Evolutionary conservation across 2,329 filamentous ascomycete species (phyloP).

Genomic region (Colletotrichum tropicale): DNA sequence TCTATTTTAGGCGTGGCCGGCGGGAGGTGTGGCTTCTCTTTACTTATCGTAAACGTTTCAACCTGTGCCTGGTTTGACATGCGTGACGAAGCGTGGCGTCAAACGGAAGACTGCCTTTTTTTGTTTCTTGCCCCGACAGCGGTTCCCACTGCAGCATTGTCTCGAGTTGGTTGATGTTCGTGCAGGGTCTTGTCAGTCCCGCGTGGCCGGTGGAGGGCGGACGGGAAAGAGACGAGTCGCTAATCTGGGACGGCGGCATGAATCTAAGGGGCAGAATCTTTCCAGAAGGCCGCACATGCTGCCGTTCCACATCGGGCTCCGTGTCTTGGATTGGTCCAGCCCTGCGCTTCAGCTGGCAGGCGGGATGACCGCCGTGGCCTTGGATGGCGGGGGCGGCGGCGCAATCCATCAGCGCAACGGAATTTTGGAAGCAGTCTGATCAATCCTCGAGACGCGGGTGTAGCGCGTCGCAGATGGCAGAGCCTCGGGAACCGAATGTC

Average conservation of each 20-base stretch:
- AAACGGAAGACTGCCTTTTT: background rate
- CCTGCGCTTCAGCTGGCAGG: background rate
- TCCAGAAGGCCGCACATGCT: conserved; percentile 14
- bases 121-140: conserved; percentile 11
- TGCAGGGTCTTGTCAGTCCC: conserved; percentile 9
- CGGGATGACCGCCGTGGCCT: background rate
- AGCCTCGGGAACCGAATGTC: background rate
- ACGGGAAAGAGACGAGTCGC: conserved; percentile 10
- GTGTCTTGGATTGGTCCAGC: conserved; percentile 15
- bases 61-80: conserved; percentile 1
- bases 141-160: conserved; percentile 4
- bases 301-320: conserved; percentile 4
- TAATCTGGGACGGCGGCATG: conserved; percentile 13
- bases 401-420: background rate
- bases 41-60: background rate
- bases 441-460: background rate
- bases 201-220: conserved; percentile 6
- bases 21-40: background rate
- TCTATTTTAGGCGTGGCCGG: background rate
- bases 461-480: background rate
- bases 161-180: conserved; percentile 1
- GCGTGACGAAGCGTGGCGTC: background rate
- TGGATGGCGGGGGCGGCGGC: conserved; percentile 2
- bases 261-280: conserved; percentile 15
- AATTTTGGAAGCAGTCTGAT: background rate